These are phyloP conservation scores for Mycogone perniciosa DNA, from an alignment of 2,329 filamentous ascomycete species.

Conservation along the genomic window DNA sequence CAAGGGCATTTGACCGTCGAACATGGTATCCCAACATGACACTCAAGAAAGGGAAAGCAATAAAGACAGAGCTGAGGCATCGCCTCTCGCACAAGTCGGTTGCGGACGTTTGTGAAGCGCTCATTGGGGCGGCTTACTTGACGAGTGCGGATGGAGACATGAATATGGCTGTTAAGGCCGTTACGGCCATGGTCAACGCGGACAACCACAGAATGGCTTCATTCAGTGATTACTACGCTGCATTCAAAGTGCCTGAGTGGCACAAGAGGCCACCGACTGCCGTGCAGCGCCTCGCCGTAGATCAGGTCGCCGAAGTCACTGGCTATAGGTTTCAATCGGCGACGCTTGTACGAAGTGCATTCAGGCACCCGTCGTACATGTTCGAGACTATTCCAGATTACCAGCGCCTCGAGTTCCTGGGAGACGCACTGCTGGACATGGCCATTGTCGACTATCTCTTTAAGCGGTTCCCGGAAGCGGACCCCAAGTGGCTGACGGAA, in stretches of 20 bases:
- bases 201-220: slow-evolving; percentile 60
- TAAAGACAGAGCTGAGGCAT: slow-evolving; percentile 46
- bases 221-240: slow-evolving; percentile 67
- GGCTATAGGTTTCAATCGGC: slow-evolving; percentile 66
- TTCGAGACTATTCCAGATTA: slow-evolving; percentile 81
- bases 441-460: slow-evolving; percentile 79
- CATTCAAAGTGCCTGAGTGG: slow-evolving; percentile 66
- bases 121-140: slow-evolving; percentile 79
- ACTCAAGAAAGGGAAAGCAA: slow-evolving; percentile 65
- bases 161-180: slow-evolving; percentile 55
- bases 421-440: slow-evolving; percentile 84
- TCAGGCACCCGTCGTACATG: slow-evolving; percentile 80
- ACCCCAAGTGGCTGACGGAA: slow-evolving; percentile 95
- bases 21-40: slow-evolving; percentile 83
- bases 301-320: slow-evolving; percentile 52
- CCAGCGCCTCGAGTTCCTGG: slow-evolving; percentile 86
- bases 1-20: slow-evolving; percentile 72
- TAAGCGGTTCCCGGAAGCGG: slow-evolving; percentile 65
- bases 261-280: slow-evolving; percentile 57
- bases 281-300: slow-evolving; percentile 61
- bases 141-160: slow-evolving; percentile 38
- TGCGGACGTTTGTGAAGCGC: slow-evolving; percentile 88
- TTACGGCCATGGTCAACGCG: slow-evolving; percentile 63
- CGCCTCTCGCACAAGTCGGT: slow-evolving; percentile 79
- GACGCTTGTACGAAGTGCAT: slow-evolving; percentile 72